Base-by-base conservation (phyloP, 352 stramenopile species). In the Achlya hypogyna region DNA sequence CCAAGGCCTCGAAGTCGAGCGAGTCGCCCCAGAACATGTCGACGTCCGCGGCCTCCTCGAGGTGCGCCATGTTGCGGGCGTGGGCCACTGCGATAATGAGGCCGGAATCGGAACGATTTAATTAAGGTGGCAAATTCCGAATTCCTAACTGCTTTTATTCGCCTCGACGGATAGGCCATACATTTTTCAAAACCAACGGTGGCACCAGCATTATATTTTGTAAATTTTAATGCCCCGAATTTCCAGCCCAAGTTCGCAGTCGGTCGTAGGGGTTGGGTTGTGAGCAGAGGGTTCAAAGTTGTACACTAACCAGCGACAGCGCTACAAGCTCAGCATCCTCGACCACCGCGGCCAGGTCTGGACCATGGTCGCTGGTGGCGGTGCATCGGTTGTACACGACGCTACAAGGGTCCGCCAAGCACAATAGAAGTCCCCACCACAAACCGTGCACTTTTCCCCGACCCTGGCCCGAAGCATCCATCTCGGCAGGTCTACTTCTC, bases 321-420 rank as follows among this genome's bases (percentile, higher is more conserved):
- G n/a, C n/a, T n/a, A n/a, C n/a, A 98, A 98, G 78, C 82, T 98
- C 23, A 98, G 93, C 27, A 97, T 98, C 71, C 78, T 98, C 6
- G 98, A 98, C 81, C 91, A 96, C 73, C 81, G 77, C 14, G 93
- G 95, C 22, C 80, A 92, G 29, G 90, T 98, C 63, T 98, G 95
- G 95, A 98, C 95, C 25, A 98, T 98, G 93, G 95, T 98, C 9
- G 95, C 93, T 10, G 95, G 95, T 68, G 93, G 95, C 23, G 95
- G 95, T 60, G 95, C 94, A 20, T 97, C 88, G 34, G 93, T 98
- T 0, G 93, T 98, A 40, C 98, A 98, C 75, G 94, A 94, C 5
- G 95, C 98, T 75, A 98, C 95, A 31, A 98, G n/a, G n/a, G n/a
- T n/a, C n/a, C n/a, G n/a, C n/a, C n/a, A n/a, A n/a, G n/a, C n/a